Percentiles rank a stretch among this genome's conserved stretches.
Evolutionary conservation across 805 yeast species (phyloP).

Genomic region (Lipomyces spencermartinsiae): DNA sequence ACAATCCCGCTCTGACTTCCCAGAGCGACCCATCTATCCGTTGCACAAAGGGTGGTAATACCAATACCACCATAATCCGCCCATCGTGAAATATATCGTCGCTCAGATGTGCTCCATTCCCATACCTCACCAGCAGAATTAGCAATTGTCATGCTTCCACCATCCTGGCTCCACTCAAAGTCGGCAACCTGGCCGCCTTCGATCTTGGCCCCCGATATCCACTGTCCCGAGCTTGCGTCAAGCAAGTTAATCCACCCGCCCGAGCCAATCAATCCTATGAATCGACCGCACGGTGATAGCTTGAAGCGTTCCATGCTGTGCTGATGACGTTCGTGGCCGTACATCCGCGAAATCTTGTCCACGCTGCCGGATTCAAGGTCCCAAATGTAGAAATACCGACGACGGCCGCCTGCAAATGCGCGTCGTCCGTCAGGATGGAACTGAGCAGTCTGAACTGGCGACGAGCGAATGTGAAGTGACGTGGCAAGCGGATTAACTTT

Average conservation of each 20-base stretch:
- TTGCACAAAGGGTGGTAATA: slow-evolving; percentile 71
- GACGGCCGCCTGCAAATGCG: slow-evolving; percentile 86
- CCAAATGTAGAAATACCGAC: slow-evolving; percentile 93
- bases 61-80: slow-evolving; percentile 85
- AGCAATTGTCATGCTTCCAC: slow-evolving; percentile 59
- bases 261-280: slow-evolving; percentile 77
- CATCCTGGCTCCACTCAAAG: slow-evolving; percentile 66
- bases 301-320: slow-evolving; percentile 86
- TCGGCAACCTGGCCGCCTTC: slow-evolving; percentile 83
- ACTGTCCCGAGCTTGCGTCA: slow-evolving; percentile 79
- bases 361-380: slow-evolving; percentile 74
- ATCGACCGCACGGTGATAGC: slow-evolving; percentile 70
- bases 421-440: slow-evolving; percentile 62
- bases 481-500: slow-evolving; percentile 80
- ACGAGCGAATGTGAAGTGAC: slow-evolving; percentile 74
- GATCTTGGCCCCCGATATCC: slow-evolving; percentile 83
- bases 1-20: slow-evolving; percentile 92
- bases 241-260: slow-evolving; percentile 91
- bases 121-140: slow-evolving; percentile 85
- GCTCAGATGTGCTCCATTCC: slow-evolving; percentile 70
- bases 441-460: slow-evolving; percentile 79
- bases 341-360: slow-evolving; percentile 85
- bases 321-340: slow-evolving; percentile 89
- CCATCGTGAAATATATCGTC: slow-evolving; percentile 72
- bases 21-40: slow-evolving; percentile 82